Evolutionary conservation across 140 eudicot species (phyloP), one percentile per base, ranked within the genome.

Genomic region (Cichorium intybus): DNA sequence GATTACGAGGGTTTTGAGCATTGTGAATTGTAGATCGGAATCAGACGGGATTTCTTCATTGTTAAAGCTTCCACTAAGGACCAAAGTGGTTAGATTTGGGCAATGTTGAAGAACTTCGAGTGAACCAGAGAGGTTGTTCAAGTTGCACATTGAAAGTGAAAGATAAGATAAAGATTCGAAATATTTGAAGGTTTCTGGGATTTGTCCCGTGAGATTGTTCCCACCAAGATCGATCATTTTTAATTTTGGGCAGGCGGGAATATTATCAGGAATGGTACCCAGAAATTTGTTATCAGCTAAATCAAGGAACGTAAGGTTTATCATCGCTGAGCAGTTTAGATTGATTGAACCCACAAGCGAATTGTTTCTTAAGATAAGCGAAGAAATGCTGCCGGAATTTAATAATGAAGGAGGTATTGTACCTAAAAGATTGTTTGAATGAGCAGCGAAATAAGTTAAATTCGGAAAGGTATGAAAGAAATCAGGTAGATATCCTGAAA

Each of bases 401-500:
- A 73, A 60, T 61, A 88, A 62, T 2, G 90, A 75, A 21, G 54
- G 28, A 0, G 95, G 95, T 27, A 85, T 72, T 16, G 52, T 21
- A 27, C 96, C 95, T 16, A 8, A 28, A 62, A 88, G 73, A 29
- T 24, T 60, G 55, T 82, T 85, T 1, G 90, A 88, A 23, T 80
- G 81, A 48, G 96, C 95, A 2, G 80, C 74, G 23, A 88, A 88
- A 21, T 69, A 58, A 11, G 21, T 18, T 24, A 88, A 76, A 33
- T 66, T 57, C 4, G 62, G 74, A 11, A 85, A 74, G 0, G 41
- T 69, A 46, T 70, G 61, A 39, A 88, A 88, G 56, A 79, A 72
- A 76, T 88, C 76, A 1, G 96, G 96, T 8, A 88, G 8, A 33
- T 22, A 34, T 0, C 95, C 96, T 2, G 77, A 82, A 37, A 88